A percentile compares a stretch with the other conserved stretches of the same genome.
These are phyloP conservation scores for Hemisphaericaspora nanyangensis DNA, from an alignment of 805 yeast species.

Conservation along the genomic window DNA sequence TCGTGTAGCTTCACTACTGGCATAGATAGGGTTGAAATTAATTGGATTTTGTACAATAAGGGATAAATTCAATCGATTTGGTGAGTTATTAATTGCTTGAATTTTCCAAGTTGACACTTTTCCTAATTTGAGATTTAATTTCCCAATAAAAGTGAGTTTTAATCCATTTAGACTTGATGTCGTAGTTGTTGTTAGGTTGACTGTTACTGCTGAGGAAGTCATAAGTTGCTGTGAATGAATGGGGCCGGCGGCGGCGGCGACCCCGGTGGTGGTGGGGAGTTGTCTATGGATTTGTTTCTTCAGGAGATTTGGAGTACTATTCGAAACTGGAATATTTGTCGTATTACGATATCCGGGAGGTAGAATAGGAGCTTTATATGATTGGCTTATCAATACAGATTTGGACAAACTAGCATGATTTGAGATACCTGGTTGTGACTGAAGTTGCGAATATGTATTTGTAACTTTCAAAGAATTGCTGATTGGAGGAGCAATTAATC, in stretches of 20 bases:
- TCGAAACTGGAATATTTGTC: background rate
- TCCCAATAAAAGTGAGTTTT: slow-evolving; percentile 58
- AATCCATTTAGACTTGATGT: slow-evolving; percentile 27
- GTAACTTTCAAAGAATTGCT: slow-evolving; percentile 32
- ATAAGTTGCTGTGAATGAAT: background rate
- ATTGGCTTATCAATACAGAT: slow-evolving; percentile 19
- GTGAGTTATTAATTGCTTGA: slow-evolving; percentile 60
- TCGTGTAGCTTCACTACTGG: slow-evolving; percentile 4
- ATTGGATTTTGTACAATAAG: slow-evolving; percentile 34
- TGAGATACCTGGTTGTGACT: slow-evolving; percentile 17
- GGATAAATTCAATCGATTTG: slow-evolving; percentile 48
- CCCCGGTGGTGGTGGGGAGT: background rate
- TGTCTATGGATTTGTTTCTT: background rate
- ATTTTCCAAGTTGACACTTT: slow-evolving; percentile 59
- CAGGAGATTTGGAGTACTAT: slow-evolving; percentile 1
- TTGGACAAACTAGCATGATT: slow-evolving; percentile 13
- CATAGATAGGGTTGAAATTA: slow-evolving; percentile 21
- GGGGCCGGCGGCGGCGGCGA: background rate
- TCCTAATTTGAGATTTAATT: slow-evolving; percentile 57
- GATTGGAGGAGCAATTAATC: slow-evolving; percentile 35
- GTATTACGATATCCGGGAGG: background rate
- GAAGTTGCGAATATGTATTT: slow-evolving; percentile 16
- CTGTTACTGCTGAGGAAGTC: slow-evolving; percentile 20
- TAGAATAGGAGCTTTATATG: slow-evolving; percentile 10
- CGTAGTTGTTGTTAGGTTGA: slow-evolving; percentile 28